Conservation (phyloP, 2,329 filamentous ascomycete genomes). For the Coleophoma crateriformis region DNA sequence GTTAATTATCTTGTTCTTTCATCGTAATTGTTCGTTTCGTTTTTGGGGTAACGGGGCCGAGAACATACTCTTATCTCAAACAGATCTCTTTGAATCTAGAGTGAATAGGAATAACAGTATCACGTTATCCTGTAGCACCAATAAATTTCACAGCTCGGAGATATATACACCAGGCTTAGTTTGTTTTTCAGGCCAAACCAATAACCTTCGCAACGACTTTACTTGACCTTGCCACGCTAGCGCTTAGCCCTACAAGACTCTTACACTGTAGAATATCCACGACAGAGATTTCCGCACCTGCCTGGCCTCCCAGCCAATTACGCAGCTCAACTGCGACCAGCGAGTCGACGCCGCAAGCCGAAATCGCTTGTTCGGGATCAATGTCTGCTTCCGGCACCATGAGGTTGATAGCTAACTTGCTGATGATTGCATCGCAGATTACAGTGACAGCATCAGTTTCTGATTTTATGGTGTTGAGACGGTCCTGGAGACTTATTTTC, state of each 20-base stretch:
- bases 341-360: conserved; percentile 34
- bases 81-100: not conserved
- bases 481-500: not conserved
- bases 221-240: not conserved
- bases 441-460: not conserved
- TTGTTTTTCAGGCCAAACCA: not conserved
- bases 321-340: conserved; percentile 43
- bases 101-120: not conserved
- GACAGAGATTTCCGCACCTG: conserved; percentile 36
- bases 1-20: too few species aligned
- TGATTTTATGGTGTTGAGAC: not conserved
- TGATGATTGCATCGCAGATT: not conserved
- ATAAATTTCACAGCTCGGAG: not conserved
- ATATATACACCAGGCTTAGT: not conserved
- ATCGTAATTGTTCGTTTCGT: too few species aligned
- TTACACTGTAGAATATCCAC: conserved; percentile 32
- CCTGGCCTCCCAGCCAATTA: conserved; percentile 38
- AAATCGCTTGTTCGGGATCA: conserved; percentile 13
- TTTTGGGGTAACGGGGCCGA: too few species aligned
- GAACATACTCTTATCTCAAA: not conserved
- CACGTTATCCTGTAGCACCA: not conserved
- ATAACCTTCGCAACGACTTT: not conserved
- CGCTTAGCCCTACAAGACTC: not conserved
- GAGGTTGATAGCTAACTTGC: conserved; percentile 18
- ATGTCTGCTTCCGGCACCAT: conserved; percentile 38